These are phyloP conservation scores for Globisporangium uncinulatum DNA, from an alignment of 352 stramenopile species.

Conservation along the genomic window DNA sequence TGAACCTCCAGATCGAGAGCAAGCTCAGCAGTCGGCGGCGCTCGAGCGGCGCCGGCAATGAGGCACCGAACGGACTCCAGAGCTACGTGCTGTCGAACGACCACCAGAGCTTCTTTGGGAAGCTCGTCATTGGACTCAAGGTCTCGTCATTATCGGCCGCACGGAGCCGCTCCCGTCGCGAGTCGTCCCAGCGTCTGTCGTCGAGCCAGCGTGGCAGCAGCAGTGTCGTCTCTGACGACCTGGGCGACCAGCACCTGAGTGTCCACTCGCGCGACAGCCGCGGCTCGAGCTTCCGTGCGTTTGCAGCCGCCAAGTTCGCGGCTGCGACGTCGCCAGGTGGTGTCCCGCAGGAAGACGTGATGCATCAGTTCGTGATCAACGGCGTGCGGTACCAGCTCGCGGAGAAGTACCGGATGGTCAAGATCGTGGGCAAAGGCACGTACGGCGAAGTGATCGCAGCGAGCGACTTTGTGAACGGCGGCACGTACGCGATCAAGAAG, in stretches of 20 bases:
- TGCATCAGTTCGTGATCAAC: constrained; percentile 88
- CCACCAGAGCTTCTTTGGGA: constrained; percentile 81
- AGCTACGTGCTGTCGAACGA: constrained; percentile 81
- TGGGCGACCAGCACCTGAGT: constrained; percentile 13
- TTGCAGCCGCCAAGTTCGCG: constrained; percentile 22
- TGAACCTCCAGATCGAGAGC: constrained; percentile 39
- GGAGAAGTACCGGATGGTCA: constrained; percentile 88
- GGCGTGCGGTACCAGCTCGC: constrained; percentile 80
- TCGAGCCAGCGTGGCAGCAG: constrained; percentile 19
- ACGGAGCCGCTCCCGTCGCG: constrained; percentile 26
- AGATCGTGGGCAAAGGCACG: constrained; percentile 85
- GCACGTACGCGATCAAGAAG: constrained; percentile 89
- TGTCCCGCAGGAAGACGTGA: constrained; percentile 48
- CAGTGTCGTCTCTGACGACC: constrained; percentile 17
- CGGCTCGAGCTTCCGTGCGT: constrained; percentile 35
- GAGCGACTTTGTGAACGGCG: constrained; percentile 78
- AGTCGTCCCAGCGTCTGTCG: constrained; percentile 28
- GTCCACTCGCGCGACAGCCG: constrained; percentile 4
- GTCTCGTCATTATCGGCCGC: constrained; percentile 62
- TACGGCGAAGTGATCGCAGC: constrained; percentile 89
- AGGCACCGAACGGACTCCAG: constrained; percentile 26
- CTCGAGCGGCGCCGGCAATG: constrained; percentile 15
- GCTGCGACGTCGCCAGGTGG: constrained; percentile 3
- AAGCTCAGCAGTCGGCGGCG: constrained; percentile 12
- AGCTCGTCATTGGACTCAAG: constrained; percentile 54